Evolutionary conservation across 176 grass and related monocot species (phyloP), one percentile per base, ranked within the genome.

Genomic region (Leersia perrieri): DNA sequence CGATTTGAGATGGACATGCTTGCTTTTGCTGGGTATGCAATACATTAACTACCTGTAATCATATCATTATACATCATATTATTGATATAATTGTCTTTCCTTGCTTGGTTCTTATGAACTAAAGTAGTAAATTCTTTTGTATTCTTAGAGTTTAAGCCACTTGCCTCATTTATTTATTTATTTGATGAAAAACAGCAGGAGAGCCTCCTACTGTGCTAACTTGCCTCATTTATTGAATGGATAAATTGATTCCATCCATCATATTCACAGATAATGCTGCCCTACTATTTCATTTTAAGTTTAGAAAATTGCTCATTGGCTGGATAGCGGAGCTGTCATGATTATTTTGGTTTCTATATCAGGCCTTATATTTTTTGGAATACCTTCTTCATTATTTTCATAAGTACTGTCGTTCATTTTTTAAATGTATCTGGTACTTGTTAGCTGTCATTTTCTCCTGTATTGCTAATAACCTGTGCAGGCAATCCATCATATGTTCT

Each of bases 1-100:
- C 83, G 95, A 1, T 98, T 98, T 60, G 95, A 98, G 90, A 92
- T 98, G 95, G 95, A 98, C 82, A 98, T 94, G 95, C 95, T 98
- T 83, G 88, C 95, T 76, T 98, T 98, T 94, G 92, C 95, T 80
- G 95, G 95, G 95, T 98, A 94, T 66, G 32, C 31, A 35, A 35
- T 47, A n/a, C 51, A 34, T 73, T 49, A 27, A 63, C 9, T 66
- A 39, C 30, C 18, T 66, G 27, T 79, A 27, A 33, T 31, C 32
- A 9, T 27, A 15, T 35, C 30, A 40, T 30, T 67, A n/a, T n/a
- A 27, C 64, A 33, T 31, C 32, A 9, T 27, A 15, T 35, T 26
- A 40, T 30, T 67, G 31, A 45, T 75, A 55, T 62, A 63, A 36
- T 42, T 73, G 4, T 12, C 41, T 9, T 49, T 31, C 31, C 51